Percentiles rank a stretch among this genome's conserved stretches.
These are phyloP conservation scores for Globisporangium abappressorium DNA, from an alignment of 352 stramenopile genomes.

Conservation along the genomic window DNA sequence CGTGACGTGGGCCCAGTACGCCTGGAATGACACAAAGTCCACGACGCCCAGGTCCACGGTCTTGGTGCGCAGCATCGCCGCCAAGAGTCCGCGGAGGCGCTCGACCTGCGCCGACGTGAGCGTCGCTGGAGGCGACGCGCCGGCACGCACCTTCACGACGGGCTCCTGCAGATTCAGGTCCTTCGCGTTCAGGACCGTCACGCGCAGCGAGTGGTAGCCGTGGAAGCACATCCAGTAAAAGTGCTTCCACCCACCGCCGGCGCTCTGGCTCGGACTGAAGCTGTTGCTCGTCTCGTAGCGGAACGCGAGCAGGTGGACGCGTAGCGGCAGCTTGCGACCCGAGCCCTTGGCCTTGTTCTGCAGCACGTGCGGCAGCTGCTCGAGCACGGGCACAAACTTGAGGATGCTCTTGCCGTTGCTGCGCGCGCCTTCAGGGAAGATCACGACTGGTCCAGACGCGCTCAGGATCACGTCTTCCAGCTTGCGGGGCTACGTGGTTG, in stretches of 20 bases:
- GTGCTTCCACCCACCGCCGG: constrained; percentile 50
- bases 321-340: constrained; percentile 23
- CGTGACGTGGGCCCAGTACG: constrained; percentile 81
- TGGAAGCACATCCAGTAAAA: constrained; percentile 69
- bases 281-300: constrained; percentile 68
- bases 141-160: constrained; percentile 22
- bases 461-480: constrained; percentile 65
- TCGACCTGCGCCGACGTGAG: constrained; percentile 56
- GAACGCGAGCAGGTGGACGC: constrained; percentile 73
- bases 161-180: constrained; percentile 56
- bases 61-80: constrained; percentile 80
- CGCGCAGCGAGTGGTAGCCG: constrained; percentile 61
- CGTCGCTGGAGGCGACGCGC: constrained; percentile 27
- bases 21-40: constrained; percentile 81
- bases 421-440: constrained; percentile 74
- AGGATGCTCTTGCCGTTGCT: constrained; percentile 82
- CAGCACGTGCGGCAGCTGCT: constrained; percentile 43
- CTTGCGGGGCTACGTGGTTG: constrained; percentile 33
- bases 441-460: constrained; percentile 58
- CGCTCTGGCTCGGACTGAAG: constrained; percentile 75
- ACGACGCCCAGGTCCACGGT: constrained; percentile 57
- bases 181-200: constrained; percentile 59
- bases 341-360: constrained; percentile 17
- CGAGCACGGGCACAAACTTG: constrained; percentile 62
- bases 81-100: constrained; percentile 58